A percentile compares a stretch with the other conserved stretches of the same genome.
phyloP scores from a whole-genome alignment of 1,139 yeast species.

The Magnusiomyces paraingens region DNA sequence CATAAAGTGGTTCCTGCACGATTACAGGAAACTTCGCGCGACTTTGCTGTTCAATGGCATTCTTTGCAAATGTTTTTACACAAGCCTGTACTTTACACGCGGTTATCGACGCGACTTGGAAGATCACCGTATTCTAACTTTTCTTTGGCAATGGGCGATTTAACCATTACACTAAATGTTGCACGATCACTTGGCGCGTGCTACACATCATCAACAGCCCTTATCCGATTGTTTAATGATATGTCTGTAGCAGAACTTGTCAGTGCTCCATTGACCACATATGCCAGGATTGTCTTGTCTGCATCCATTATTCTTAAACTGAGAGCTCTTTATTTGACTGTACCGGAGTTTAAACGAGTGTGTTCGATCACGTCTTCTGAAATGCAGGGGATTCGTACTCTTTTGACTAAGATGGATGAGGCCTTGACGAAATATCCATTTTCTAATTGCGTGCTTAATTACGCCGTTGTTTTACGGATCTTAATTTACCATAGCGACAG shows the following conservation, averaged over 20 bases:
- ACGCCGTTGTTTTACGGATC: slow-evolving; percentile 26
- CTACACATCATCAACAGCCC: slow-evolving; percentile 4
- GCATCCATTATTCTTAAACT: slow-evolving; percentile 38
- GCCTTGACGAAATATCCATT: slow-evolving; percentile 24
- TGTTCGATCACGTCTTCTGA: slow-evolving; percentile 44
- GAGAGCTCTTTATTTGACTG: slow-evolving; percentile 48
- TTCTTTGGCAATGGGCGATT: slow-evolving; percentile 26
- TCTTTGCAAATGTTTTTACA: slow-evolving; percentile 42
- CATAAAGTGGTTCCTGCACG: slow-evolving; percentile 10
- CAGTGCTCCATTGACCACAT: neutral
- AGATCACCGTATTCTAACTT: slow-evolving; percentile 35
- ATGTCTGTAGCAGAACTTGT: neutral
- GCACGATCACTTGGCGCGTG: slow-evolving; percentile 22
- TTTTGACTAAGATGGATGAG: slow-evolving; percentile 32
- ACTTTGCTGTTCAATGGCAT: slow-evolving; percentile 3
- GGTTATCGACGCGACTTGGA: slow-evolving; percentile 25
- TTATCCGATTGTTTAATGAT: neutral
- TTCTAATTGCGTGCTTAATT: slow-evolving; percentile 24
- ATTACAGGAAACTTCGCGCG: neutral
- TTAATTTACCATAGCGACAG: slow-evolving; percentile 28
- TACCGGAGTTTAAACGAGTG: slow-evolving; percentile 44
- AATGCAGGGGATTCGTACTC: slow-evolving; percentile 40
- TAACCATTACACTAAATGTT: slow-evolving; percentile 20
- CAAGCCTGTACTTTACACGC: slow-evolving; percentile 46
- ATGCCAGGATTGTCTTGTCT: neutral